Conservation (phyloP, 371 early-diverging fungal genomes). For the Rhizopus stolonifer region DNA sequence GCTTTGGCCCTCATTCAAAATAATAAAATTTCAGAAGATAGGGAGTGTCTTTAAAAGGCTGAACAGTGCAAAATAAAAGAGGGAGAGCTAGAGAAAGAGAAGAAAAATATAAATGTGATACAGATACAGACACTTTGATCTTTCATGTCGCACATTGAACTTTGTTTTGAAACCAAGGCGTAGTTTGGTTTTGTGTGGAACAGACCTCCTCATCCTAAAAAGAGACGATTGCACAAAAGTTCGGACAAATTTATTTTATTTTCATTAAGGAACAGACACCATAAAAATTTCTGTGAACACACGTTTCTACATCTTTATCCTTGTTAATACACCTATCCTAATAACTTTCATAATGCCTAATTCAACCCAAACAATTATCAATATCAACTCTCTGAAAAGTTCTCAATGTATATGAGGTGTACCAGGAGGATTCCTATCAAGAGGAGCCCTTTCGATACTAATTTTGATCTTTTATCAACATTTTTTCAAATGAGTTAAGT, state of each 20-base stretch:
- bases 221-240: too few species aligned
- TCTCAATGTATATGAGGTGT: slow-evolving; percentile 1
- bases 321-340: slow-evolving; percentile 1
- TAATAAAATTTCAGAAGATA: not conserved
- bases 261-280: too few species aligned
- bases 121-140: not conserved
- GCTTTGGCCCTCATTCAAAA: slow-evolving; percentile 43
- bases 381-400: slow-evolving; percentile 2
- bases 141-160: not conserved
- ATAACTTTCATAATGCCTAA: slow-evolving; percentile 3
- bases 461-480: slow-evolving; percentile 4
- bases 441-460: not conserved
- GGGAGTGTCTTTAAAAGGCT: not conserved
- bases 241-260: too few species aligned
- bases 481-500: too few species aligned
- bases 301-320: too few species aligned
- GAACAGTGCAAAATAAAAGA: not conserved
- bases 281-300: too few species aligned
- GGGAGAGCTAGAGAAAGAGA: not conserved
- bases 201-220: not conserved
- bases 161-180: not conserved
- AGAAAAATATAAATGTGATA: too few species aligned
- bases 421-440: not conserved
- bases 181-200: not conserved
- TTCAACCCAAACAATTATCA: slow-evolving; percentile 7